Evolutionary conservation across 2,329 filamentous ascomycete species (phyloP), one percentile per base, ranked within the genome.

Genomic region (Neonectria sp.): DNA sequence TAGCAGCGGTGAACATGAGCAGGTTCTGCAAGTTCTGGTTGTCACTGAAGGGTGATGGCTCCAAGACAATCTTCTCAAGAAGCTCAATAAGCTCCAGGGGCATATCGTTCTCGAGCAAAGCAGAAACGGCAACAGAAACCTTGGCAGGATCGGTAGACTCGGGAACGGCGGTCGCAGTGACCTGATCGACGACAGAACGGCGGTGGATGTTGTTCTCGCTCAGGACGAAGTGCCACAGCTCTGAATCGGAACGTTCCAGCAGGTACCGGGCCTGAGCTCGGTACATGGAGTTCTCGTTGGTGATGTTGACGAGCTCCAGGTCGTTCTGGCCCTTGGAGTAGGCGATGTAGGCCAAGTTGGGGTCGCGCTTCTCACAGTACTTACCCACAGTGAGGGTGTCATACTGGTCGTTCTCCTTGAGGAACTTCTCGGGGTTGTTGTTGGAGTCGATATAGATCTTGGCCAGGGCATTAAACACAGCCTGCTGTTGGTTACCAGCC

Each of bases 271-370:
- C 95, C 82, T 99, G 96, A n/a, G 93, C 93, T 76, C 95, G 93
- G 88, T 97, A 99, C 96, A 99, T 99, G n/a, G 94, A 92, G 84
- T 99, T 99, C 83, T 99, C 97, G 76, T 98, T 99, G 78, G 96
- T 98, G 78, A 99, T 95, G 81, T 93, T 96, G 82, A 99, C 95
- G 63, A 99, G 89, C 83, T 99, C 97, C 35, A 99, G 84, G 77
- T 99, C 96, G 73, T 99, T 99, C 82, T 98, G 94, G 24, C 96
- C 96, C 86, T 99, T 99, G 76, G 91, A 89, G 82, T 98, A 99
- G 69, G 95, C 93, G 79, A 98, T 97, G 82, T 93, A 97, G 3
- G 94, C 95, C 61, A 99, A 86, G 80, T 97, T 97, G 70, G 96
- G 96, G 77, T 99, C 96, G 37, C 96, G 93, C 89, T 98, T 98